Evolutionary conservation across 2,329 filamentous ascomycete genomes (phyloP), one percentile per base, ranked within the genome.

Genomic region (Cladosporium sp.): DNA sequence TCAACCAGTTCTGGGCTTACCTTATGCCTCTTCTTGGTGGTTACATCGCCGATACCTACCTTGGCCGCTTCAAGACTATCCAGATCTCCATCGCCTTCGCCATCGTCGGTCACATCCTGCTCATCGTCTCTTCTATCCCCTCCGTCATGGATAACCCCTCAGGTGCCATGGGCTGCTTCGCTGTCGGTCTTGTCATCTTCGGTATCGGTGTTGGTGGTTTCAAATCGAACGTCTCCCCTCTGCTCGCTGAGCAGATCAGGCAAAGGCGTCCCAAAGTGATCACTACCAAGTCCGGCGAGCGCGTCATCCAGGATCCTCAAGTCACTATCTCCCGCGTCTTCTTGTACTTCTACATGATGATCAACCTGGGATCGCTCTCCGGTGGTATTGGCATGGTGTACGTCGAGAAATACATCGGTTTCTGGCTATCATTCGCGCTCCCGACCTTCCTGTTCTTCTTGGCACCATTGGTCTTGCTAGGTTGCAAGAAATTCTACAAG

Each of bases 151-250:
- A 84, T 60, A 80, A 86, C 44, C 66, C 67, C 1, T 81, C 86
- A 21, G 80, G 81, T 16, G 81, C 89, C 0, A 85, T 91, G 55
- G 88, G 81, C 1, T 86, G 85, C 66, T 90, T 92, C 72, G 77
- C 88, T 5, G 77, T 88, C 52, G 87, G 86, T 53, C 81, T 91
- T 68, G 77, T 91, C 59, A 84, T 92, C 73, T 85, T 92, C 75
- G 90, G 90, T 31, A 75, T 91, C 26, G 91, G 91, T 55, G 91
- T 89, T 1, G 91, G 91, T 67, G 89, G 91, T 73, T 92, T 93
- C 85, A 93, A 93, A 81, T 86, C 89, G 70, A 93, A 93, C 73
- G 89, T 93, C 58, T 79, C 79, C 12, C 81, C 81, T 5, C 69
- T 83, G 29, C 79, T 83, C 62, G 81, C 81, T 5, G 81, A 83